Conservation (phyloP, 2,329 filamentous ascomycete species). For the Polytolypa hystricis region DNA sequence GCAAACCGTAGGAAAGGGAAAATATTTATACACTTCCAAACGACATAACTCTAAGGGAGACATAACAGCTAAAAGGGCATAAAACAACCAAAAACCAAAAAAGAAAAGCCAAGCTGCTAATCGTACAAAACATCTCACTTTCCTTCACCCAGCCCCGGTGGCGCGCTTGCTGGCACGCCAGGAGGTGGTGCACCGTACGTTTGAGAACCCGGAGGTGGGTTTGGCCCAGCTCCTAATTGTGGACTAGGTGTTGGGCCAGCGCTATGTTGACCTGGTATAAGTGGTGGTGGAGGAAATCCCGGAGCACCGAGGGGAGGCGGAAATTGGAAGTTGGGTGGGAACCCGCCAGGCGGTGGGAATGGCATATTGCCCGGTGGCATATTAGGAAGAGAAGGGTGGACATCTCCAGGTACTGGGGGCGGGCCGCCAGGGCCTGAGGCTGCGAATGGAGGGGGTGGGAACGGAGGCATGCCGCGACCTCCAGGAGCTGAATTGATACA, state of each 20-base stretch:
- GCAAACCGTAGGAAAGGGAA: neutral
- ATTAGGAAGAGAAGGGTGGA: slow-evolving; percentile 25
- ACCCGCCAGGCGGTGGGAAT: slow-evolving; percentile 26
- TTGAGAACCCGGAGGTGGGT: slow-evolving; percentile 21
- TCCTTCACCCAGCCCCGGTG: slow-evolving; percentile 13
- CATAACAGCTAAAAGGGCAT: neutral
- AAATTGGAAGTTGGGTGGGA: slow-evolving; percentile 44
- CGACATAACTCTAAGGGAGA: neutral
- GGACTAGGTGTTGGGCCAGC: slow-evolving; percentile 20
- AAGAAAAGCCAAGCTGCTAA: neutral
- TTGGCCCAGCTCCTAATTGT: slow-evolving; percentile 14
- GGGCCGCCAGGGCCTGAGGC: slow-evolving; percentile 22
- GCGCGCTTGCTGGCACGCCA: slow-evolving; percentile 4
- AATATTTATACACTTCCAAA: neutral
- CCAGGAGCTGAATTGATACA: slow-evolving; percentile 37
- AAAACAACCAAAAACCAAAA: neutral
- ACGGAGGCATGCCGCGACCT: slow-evolving; percentile 39
- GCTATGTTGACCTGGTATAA: slow-evolving; percentile 16
- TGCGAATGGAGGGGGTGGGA: slow-evolving; percentile 39
- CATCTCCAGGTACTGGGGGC: slow-evolving; percentile 26
- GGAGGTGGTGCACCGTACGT: slow-evolving; percentile 15
- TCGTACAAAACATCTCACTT: neutral
- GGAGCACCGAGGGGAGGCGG: slow-evolving; percentile 25
- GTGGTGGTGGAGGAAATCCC: slow-evolving; percentile 18
- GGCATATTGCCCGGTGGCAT: slow-evolving; percentile 34